Base-by-base conservation (phyloP, 1,139 yeast genomes). In the Debaryomyces sp. region DNA sequence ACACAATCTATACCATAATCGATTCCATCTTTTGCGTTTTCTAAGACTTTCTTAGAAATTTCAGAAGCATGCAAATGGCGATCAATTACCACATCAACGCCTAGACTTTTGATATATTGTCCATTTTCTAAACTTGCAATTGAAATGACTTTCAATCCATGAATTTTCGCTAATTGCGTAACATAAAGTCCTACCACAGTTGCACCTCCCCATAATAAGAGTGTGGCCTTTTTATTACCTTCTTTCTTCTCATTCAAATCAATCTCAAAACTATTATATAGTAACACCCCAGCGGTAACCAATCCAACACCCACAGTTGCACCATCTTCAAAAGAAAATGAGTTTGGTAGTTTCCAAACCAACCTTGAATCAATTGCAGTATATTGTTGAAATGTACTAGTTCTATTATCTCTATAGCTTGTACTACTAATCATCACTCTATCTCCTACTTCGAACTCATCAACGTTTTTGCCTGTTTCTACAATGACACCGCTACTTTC, bases 201-300 rank as follows among this genome's bases (percentile, higher is more conserved):
- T 10, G 79, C 68, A 3, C 79, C 82, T 42, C 82, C 82, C 81
- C 81, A 77, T 18, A 77, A 64, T 9, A 75, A 47, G 1, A 75
- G 48, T 18, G 68, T 60, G 10, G 62, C 59, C 2, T 55, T 48
- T n/a, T 42, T 26, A 12, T 23, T 33, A 9, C 29, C 17, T 17
- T 40, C n/a, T 27, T 12, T 27, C 4, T 46, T 38, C 17, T 59
- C 49, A 15, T n/a, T 26, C 6, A 27, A 18, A n/a, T 54, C 56
- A 35, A 64, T 51, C 3, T 48, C 54, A 44, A 73, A 61, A 41
- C 73, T 69, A 24, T 73, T 67, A 46, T 72, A 54, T 4, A 75
- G 68, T 36, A 72, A 61, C 2, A 62, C 53, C 3, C 77, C 76
- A 2, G 80, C 78, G 5, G 81, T 76, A 2, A 76, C 78, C 26